phyloP scores from a whole-genome alignment of 2,329 filamentous ascomycete genomes.

The Monosporascus sp. region DNA sequence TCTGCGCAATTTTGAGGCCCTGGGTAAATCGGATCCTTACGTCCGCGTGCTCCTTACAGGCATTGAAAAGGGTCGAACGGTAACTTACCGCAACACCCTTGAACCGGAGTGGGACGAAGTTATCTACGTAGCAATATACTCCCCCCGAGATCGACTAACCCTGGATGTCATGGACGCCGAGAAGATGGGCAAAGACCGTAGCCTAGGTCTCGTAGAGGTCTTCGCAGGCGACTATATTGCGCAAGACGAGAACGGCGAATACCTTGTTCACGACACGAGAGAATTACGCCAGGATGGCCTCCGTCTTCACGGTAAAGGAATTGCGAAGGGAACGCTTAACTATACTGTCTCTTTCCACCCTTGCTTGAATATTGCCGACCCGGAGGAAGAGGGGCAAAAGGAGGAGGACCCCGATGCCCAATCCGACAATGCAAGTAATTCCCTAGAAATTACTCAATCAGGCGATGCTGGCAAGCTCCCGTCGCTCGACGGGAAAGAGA shows the following conservation, averaged over 20 bases:
- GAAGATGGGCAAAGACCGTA: conserved; percentile 83
- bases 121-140: conserved; percentile 88
- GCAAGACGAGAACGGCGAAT: conserved; percentile 76
- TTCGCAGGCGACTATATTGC: conserved; percentile 71
- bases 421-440: conserved; percentile 16
- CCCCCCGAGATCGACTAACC: conserved; percentile 72
- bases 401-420: conserved; percentile 31
- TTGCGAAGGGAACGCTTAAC: conserved; percentile 72
- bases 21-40: conserved; percentile 97
- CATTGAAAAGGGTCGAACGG: conserved; percentile 83
- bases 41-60: conserved; percentile 83
- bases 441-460: conserved; percentile 30
- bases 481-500: conserved; percentile 27
- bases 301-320: conserved; percentile 65
- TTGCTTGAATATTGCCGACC: conserved; percentile 79
- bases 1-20: conserved; percentile 85
- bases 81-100: conserved; percentile 93
- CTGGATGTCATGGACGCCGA: conserved; percentile 98
- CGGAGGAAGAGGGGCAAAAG: conserved; percentile 70
- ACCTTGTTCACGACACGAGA: conserved; percentile 73
- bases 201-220: conserved; percentile 76
- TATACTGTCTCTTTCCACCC: conserved; percentile 90
- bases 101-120: conserved; percentile 96
- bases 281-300: conserved; percentile 61
- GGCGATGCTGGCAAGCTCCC: conserved; percentile 41